These are phyloP conservation scores for Fusarium sp. DNA, from an alignment of 2,329 filamentous ascomycete species.

Conservation along the genomic window DNA sequence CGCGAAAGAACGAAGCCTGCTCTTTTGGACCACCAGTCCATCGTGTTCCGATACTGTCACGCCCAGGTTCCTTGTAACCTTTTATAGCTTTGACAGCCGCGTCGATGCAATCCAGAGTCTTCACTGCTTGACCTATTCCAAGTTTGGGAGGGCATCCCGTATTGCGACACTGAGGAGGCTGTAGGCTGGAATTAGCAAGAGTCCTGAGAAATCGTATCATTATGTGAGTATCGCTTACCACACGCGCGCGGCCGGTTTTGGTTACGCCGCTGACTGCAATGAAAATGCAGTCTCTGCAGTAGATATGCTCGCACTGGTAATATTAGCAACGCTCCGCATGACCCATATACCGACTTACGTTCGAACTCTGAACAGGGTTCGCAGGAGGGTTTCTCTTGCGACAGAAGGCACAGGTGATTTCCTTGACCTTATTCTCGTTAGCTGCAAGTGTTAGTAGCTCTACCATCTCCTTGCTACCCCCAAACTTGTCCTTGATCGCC, in stretches of 20 bases:
- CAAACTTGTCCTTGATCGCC: not conserved
- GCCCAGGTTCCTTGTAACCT: constrained; percentile 31
- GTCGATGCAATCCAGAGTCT: constrained; percentile 1
- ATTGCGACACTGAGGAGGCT: not conserved
- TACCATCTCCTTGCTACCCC: constrained; percentile 28
- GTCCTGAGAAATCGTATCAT: not conserved
- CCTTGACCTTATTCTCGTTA: constrained; percentile 13
- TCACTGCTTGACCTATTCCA: not conserved
- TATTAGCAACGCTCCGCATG: constrained; percentile 2
- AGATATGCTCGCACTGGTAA: constrained; percentile 50
- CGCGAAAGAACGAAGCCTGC: constrained; percentile 34
- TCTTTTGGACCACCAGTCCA: not conserved
- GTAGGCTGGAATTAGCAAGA: not conserved
- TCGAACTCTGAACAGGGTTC: not conserved
- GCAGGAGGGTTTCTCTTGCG: fast-evolving
- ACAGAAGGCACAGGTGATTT: constrained; percentile 24
- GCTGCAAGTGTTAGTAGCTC: constrained; percentile 18
- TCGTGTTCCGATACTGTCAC: constrained; percentile 36
- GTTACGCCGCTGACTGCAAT: not conserved
- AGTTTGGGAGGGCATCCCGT: not conserved
- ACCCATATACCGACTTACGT: constrained; percentile 9
- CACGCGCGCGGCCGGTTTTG: not conserved
- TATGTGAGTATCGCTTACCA: not conserved
- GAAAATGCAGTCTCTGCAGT: constrained; percentile 45
- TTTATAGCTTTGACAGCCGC: fast-evolving